Base-by-base conservation (phyloP, 2,329 filamentous ascomycete genomes). In the Piedraia hortae region DNA sequence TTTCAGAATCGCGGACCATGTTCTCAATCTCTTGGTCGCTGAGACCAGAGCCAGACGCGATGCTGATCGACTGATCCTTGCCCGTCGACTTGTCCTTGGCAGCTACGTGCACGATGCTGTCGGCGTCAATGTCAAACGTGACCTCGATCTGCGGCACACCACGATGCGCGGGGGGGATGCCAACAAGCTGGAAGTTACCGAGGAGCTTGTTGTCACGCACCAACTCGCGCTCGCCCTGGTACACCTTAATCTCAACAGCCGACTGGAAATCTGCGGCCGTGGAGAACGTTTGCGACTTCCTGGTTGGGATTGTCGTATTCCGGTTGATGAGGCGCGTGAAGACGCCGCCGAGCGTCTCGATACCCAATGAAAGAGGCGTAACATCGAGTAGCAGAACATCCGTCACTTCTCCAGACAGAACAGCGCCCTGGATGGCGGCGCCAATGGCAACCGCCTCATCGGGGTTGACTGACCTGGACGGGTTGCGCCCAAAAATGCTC, bases 21-120 rank as follows among this genome's bases (percentile, higher is more conserved):
- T 65, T 69, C 58, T 91, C 64, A 35, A 97, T 97, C 60, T 97
- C 82, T 25, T 60, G 51, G 30, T 97, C 80, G 21, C 77, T 90
- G 26, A 93, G 72, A 65, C 85, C 82, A 33, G 82, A 93, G 49
- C 82, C 85, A 28, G 80, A 91, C 25, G 82, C 80, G 48, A 97
- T 90, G 47, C 82, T 93, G 56, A 97, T 93, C 31, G 80, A 91
- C 62, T 97, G 82, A 47, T 93, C 82, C 69, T 91, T 93, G 68
- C 77, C 75, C 54, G 80, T 93, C 38, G 78, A 82, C 71, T 93
- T 91, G 58, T 93, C 82, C 63, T 89, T 90, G 50, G 82, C 82
- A 50, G 85, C 73, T 32, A 93, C 82, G 59, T 91, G 80, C 39
- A 93, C 78, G 39, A 93, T 91, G 10, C 78, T 89, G 51, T 93